phyloP scores from a whole-genome alignment of 2,329 filamentous ascomycete genomes.

The Sporothrix sp. region DNA sequence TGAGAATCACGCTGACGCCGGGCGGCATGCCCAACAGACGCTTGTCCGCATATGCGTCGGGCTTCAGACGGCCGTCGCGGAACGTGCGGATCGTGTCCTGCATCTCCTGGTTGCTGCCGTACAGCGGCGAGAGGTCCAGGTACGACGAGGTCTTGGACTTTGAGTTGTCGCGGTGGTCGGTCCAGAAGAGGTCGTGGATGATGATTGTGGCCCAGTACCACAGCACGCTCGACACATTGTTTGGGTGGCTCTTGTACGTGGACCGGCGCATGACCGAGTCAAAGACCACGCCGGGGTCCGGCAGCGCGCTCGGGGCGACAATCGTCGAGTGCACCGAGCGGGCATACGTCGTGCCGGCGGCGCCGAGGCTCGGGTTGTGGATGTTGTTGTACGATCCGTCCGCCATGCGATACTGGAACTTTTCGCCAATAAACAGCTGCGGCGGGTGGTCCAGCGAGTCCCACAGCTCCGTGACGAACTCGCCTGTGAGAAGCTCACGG shows the following conservation, averaged over 20 bases:
- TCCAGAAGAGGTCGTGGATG: constrained; percentile 66
- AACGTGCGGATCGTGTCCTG: constrained; percentile 60
- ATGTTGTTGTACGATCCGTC: constrained; percentile 68
- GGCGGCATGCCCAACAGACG: constrained; percentile 62
- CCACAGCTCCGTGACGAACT: constrained; percentile 62
- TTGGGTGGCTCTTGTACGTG: constrained; percentile 51
- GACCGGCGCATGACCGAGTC: constrained; percentile 50
- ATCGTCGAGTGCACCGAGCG: constrained; percentile 51
- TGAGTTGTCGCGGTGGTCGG: constrained; percentile 49
- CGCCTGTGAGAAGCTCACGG: constrained; percentile 53
- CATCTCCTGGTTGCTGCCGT: constrained; percentile 57
- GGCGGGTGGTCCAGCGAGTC: constrained; percentile 63
- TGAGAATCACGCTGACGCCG: constrained; percentile 58
- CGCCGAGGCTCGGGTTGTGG: constrained; percentile 54
- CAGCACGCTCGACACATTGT: constrained; percentile 61
- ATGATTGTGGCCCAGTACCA: constrained; percentile 67
- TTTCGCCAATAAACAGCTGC: constrained; percentile 50
- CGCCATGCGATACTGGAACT: constrained; percentile 55
- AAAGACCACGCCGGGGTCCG: constrained; percentile 55
- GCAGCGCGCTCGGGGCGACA: constrained; percentile 52
- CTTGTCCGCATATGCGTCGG: constrained; percentile 62
- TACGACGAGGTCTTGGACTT: constrained; percentile 61
- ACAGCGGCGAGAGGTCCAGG: constrained; percentile 61
- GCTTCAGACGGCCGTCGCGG: constrained; percentile 60
- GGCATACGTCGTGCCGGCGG: constrained; percentile 57